Percentiles rank a stretch among this genome's conserved stretches.
phyloP scores from a whole-genome alignment of 1,284 basidiomycete species.

The Cryptococcus hybrid region DNA sequence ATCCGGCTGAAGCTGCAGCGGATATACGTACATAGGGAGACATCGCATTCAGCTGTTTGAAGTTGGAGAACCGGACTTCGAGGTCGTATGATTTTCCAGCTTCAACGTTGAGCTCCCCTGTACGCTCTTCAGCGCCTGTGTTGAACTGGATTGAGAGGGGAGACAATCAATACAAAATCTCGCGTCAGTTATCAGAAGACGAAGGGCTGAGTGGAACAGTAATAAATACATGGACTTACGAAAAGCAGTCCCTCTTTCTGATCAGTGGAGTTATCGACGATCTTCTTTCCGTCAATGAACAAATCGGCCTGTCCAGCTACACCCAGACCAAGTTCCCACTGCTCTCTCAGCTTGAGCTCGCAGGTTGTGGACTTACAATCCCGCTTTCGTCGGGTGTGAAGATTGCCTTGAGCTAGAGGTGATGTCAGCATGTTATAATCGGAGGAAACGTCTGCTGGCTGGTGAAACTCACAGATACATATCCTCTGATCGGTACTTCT shows the following conservation, averaged over 20 bases:
- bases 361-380: slow-evolving; percentile 26
- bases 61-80: not conserved
- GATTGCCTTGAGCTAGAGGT: slow-evolving; percentile 35
- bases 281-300: slow-evolving; percentile 55
- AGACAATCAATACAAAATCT: no score
- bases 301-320: slow-evolving; percentile 65
- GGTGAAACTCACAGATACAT: slow-evolving; percentile 13
- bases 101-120: slow-evolving; percentile 6
- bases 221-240: slow-evolving; percentile 2
- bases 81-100: slow-evolving; percentile 9
- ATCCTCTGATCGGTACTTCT: slow-evolving; percentile 21
- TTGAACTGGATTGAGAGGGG: not conserved
- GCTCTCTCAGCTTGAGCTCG: not conserved
- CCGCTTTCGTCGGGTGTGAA: slow-evolving; percentile 52
- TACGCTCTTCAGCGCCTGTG: slow-evolving; percentile 9
- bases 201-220: no score
- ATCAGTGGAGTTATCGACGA: slow-evolving; percentile 53
- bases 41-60: not conserved
- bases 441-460: not conserved
- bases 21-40: slow-evolving; percentile 5
- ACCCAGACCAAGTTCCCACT: slow-evolving; percentile 67
- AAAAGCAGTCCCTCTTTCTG: slow-evolving; percentile 26
- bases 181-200: no score
- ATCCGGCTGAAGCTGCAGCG: slow-evolving; percentile 2
- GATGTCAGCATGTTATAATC: not conserved